Conservation (phyloP, 257 asterid species). For the Buddleja alternifolia region DNA sequence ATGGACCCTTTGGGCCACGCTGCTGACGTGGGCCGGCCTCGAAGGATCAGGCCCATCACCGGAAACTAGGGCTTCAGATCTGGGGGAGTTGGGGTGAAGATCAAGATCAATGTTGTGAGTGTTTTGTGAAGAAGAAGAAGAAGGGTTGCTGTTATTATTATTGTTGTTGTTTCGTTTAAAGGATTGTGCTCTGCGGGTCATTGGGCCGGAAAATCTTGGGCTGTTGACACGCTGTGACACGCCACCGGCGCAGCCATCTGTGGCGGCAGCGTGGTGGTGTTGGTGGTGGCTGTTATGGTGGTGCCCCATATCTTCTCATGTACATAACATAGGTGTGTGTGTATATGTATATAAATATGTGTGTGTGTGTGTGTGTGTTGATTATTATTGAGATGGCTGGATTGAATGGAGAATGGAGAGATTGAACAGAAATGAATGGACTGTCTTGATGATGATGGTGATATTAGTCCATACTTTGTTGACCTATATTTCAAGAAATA, state of each 20-base stretch:
- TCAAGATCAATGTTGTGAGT: constrained; percentile 42
- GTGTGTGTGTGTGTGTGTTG: neutral
- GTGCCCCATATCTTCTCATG: constrained; percentile 60
- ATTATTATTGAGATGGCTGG: neutral
- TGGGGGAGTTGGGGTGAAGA: constrained; percentile 81
- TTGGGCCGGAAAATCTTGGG: constrained; percentile 89
- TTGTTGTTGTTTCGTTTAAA: constrained; percentile 59
- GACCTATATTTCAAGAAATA: too few species aligned
- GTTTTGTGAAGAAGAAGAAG: constrained; percentile 43
- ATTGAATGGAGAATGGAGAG: neutral
- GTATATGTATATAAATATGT: neutral
- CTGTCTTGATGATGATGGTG: too few species aligned
- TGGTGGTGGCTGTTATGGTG: constrained; percentile 73
- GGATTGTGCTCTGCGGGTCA: constrained; percentile 87
- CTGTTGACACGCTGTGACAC: constrained; percentile 87
- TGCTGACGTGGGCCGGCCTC: constrained; percentile 63
- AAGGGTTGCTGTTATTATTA: constrained; percentile 30
- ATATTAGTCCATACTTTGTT: too few species aligned
- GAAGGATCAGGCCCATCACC: constrained; percentile 53
- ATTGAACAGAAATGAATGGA: too few species aligned
- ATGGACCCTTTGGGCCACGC: constrained; percentile 69
- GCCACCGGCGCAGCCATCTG: constrained; percentile 55
- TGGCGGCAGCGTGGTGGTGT: constrained; percentile 51
- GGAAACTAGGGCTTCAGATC: constrained; percentile 70
- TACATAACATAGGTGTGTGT: neutral